Evolutionary conservation across 768 basidiomycete genomes (phyloP).

Genomic region (Sporobolomyces roseus): DNA sequence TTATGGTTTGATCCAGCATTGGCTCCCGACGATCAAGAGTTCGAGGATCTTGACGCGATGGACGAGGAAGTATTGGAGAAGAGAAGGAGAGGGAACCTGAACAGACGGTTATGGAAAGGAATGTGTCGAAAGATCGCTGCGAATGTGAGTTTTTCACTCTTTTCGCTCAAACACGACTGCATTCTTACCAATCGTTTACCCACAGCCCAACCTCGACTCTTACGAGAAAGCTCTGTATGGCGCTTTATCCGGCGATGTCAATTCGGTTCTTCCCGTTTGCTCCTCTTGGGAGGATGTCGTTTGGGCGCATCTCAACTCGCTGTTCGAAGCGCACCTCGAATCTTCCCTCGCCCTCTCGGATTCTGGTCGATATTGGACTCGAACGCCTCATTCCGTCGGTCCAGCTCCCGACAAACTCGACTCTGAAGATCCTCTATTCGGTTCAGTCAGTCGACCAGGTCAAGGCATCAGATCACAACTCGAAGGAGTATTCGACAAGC

Average conservation of each 20-base stretch:
- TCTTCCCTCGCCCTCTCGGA: conserved; percentile 55
- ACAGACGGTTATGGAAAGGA: conserved; percentile 78
- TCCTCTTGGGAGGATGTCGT: conserved; percentile 91
- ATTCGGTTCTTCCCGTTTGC: conserved; percentile 66
- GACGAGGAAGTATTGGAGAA: conserved; percentile 49
- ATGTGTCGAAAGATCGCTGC: conserved; percentile 74
- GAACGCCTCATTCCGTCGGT: conserved; percentile 15
- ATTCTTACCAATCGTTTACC: not conserved
- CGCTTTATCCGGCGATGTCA: conserved; percentile 66
- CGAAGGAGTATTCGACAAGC: conserved; percentile 48
- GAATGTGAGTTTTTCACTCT: conserved; percentile 57
- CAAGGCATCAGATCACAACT: conserved; percentile 42
- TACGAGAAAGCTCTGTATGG: conserved; percentile 84
- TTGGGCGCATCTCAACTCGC: conserved; percentile 79
- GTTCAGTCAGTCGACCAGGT: not conserved
- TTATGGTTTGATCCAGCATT: conserved; percentile 72
- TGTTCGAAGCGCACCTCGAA: conserved; percentile 76
- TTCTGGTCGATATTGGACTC: conserved; percentile 29
- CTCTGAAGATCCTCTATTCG: conserved; percentile 33
- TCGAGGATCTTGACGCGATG: conserved; percentile 47
- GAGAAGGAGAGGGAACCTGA: conserved; percentile 66
- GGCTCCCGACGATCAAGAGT: conserved; percentile 47
- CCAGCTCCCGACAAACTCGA: conserved; percentile 17
- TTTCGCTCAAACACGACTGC: not conserved
- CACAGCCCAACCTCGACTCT: conserved; percentile 59